Evolutionary conservation across 176 grass and related monocot species (phyloP), one percentile per base, ranked within the genome.

Genomic region (Ananas comosus): DNA sequence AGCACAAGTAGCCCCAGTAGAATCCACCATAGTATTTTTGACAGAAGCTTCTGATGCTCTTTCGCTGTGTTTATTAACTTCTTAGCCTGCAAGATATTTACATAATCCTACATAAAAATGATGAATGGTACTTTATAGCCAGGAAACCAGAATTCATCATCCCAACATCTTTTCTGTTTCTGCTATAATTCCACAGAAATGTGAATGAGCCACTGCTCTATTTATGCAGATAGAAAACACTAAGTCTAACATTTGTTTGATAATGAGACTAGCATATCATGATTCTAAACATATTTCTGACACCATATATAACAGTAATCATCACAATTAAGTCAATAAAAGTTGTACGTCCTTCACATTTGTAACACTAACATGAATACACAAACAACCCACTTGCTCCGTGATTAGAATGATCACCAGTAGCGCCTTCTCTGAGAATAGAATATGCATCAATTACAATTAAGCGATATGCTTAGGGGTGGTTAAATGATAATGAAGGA

Each of bases 1-100:
- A 69, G 70, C 13, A 83, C 17, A 72, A 88, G 54, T 12, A 70
- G 61, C 47, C 57, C 80, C 53, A 79, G 50, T 50, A 83, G 78
- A 21, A 77, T 49, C 53, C 57, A 70, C 48, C 51, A 65, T 49
- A 4, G 33, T 42, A 64, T 52, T 68, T 50, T 51, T 80, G 64
- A 66, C 67, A 48, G 66, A 64, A 49, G 50, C 54, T 61, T 66
- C 33, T 82, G 76, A 51, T 83, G 53, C 54, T 49, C 49, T 80
- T 73, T 67, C 51, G 65, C 13, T 33, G 42, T 66, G 47, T 78
- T 75, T 16, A 80, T 2, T 12, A 48, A 69, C 74, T 73, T 79
- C 68, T 51, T 67, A 18, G 48, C 53, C 68, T 59, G 53, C 57
- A 64, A 71, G 63, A 80, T 72, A 80, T 23, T 71, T 78, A 77